Percentiles rank a stretch among this genome's conserved stretches.
Evolutionary conservation across 2,329 filamentous ascomycete genomes (phyloP).

Genomic region (Polytolypa hystricis): DNA sequence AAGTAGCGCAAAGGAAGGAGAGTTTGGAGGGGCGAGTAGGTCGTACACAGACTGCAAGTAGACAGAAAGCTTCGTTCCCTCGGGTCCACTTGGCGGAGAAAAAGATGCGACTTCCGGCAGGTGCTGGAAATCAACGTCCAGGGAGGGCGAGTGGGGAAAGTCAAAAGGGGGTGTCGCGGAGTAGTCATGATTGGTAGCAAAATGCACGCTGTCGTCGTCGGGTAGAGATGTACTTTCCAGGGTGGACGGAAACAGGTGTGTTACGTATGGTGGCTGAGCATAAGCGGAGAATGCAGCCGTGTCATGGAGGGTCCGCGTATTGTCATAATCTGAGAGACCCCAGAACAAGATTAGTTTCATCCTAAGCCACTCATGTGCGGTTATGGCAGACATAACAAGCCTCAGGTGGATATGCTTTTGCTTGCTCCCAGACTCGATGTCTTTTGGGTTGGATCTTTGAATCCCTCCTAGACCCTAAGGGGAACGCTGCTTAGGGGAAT

Average conservation of each 20-base stretch:
- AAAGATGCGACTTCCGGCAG: slow-evolving; percentile 57
- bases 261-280: slow-evolving; percentile 29
- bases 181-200: slow-evolving; percentile 28
- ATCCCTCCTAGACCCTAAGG: background rate
- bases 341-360: slow-evolving; percentile 5
- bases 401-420: background rate
- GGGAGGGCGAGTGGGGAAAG: slow-evolving; percentile 55
- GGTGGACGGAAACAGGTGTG: slow-evolving; percentile 29
- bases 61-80: slow-evolving; percentile 60
- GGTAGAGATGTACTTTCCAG: slow-evolving; percentile 32
- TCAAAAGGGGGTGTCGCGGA: slow-evolving; percentile 40
- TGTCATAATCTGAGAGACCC: slow-evolving; percentile 25
- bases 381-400: background rate
- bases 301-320: slow-evolving; percentile 28
- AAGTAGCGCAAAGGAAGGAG: slow-evolving; percentile 48
- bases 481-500: background rate
- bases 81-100: slow-evolving; percentile 55
- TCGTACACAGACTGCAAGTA: slow-evolving; percentile 68
- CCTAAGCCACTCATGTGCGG: slow-evolving; percentile 5
- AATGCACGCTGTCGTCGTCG: slow-evolving; percentile 31
- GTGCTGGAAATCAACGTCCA: slow-evolving; percentile 50
- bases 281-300: slow-evolving; percentile 31
- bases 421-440: background rate
- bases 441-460: too few species aligned
- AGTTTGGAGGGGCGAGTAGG: slow-evolving; percentile 47